Conservation (phyloP, 345 rosid species). For the Passiflora organensis region DNA sequence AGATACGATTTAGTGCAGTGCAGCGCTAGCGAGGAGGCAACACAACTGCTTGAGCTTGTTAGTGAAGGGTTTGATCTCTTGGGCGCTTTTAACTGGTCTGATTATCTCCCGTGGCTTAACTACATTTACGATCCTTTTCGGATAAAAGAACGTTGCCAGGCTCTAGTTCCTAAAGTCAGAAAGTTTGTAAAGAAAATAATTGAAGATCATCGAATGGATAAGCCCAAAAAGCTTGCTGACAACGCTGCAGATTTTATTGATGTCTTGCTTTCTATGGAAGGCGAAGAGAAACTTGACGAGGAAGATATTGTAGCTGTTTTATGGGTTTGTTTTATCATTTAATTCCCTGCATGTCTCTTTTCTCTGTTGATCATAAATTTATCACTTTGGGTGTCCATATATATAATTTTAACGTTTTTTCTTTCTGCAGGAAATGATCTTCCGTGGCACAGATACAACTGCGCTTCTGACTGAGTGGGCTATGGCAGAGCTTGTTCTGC, state of each 20-base stretch:
- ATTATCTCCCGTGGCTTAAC: conserved; percentile 45
- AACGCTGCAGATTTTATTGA: conserved; percentile 43
- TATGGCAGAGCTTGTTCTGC: conserved; percentile 40
- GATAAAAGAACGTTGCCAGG: conserved; percentile 33
- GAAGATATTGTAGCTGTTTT: conserved; percentile 47
- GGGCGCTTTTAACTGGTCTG: conserved; percentile 64
- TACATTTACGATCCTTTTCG: conserved; percentile 41
- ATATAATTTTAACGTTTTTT: not conserved
- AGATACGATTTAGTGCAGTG: conserved; percentile 21
- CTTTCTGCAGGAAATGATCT: conserved; percentile 50
- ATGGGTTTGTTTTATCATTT: conserved; percentile 41
- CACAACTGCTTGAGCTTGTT: conserved; percentile 35
- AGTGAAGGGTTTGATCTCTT: conserved; percentile 49
- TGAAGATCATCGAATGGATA: conserved; percentile 24
- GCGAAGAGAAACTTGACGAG: conserved; percentile 37
- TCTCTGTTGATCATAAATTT: no score
- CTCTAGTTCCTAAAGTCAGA: conserved; percentile 42
- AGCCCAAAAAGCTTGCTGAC: conserved; percentile 4
- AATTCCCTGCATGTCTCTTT: no score
- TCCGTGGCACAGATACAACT: conserved; percentile 50
- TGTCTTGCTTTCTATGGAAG: conserved; percentile 43
- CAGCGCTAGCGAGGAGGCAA: conserved; percentile 18
- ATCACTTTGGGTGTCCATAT: no score
- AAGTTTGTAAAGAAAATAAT: conserved; percentile 37
- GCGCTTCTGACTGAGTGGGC: conserved; percentile 48